Percentiles rank a stretch among this genome's conserved stretches.
These are phyloP conservation scores for Phyllosticta citrichinensis DNA, from an alignment of 2,329 filamentous ascomycete species.

Conservation along the genomic window DNA sequence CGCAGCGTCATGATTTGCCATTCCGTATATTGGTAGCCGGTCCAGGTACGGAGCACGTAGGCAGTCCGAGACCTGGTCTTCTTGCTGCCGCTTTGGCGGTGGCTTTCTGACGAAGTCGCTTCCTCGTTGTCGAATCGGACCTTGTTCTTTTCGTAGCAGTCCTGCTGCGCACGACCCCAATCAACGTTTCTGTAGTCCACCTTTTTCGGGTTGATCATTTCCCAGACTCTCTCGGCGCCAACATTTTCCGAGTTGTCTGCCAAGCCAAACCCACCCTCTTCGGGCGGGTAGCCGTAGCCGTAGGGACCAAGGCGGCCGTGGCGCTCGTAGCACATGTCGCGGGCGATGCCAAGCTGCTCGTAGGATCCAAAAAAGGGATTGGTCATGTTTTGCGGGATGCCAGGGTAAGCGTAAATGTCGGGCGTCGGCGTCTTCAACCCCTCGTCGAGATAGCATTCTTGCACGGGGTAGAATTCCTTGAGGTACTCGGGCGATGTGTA, in stretches of 20 bases:
- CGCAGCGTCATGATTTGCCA: constrained; percentile 75
- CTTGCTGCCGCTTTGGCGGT: constrained; percentile 22
- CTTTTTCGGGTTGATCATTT: constrained; percentile 42
- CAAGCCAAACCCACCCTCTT: constrained; percentile 40
- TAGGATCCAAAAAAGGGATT: constrained; percentile 40
- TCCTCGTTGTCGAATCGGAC: constrained; percentile 32
- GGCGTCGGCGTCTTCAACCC: constrained; percentile 42
- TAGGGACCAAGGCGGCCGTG: constrained; percentile 42
- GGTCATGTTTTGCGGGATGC: constrained; percentile 39
- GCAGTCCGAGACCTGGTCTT: constrained; percentile 55
- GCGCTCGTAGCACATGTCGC: constrained; percentile 41
- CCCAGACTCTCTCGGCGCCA: constrained; percentile 44
- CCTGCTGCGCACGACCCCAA: constrained; percentile 39
- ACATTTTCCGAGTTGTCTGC: constrained; percentile 33
- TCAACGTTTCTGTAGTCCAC: constrained; percentile 39
- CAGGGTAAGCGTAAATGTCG: constrained; percentile 55
- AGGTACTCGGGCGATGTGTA: constrained; percentile 34
- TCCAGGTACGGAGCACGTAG: constrained; percentile 74
- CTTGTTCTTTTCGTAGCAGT: constrained; percentile 41
- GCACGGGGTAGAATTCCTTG: constrained; percentile 42
- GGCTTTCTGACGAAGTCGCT: constrained; percentile 16
- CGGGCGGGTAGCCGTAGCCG: constrained; percentile 39
- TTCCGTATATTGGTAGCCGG: constrained; percentile 66
- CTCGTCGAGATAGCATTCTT: constrained; percentile 54
- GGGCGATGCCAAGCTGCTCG: constrained; percentile 36